Conservation (phyloP, 2,329 filamentous ascomycete genomes). For the Colletotrichum magnum region DNA sequence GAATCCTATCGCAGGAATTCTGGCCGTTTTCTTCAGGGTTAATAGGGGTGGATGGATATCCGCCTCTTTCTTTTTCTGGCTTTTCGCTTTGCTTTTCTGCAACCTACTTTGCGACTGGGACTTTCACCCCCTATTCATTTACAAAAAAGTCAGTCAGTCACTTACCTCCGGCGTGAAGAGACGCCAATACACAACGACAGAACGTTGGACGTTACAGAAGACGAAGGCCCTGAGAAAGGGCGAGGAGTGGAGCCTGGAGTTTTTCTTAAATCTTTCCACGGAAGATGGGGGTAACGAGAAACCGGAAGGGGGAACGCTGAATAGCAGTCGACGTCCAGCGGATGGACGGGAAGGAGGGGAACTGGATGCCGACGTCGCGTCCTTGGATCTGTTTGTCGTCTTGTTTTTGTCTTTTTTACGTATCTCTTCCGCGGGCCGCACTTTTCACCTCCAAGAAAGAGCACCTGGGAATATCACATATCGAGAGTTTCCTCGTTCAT, state of each 20-base stretch:
- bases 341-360: slow-evolving; percentile 8
- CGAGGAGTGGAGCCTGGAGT: slow-evolving; percentile 36
- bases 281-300: slow-evolving; percentile 10
- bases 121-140: not conserved
- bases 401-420: slow-evolving; percentile 8
- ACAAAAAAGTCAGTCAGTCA: slow-evolving; percentile 1
- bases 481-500: not conserved
- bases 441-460: too few species aligned
- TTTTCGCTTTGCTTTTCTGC: not conserved
- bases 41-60: not conserved
- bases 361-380: not conserved
- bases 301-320: not conserved
- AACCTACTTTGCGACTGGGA: not conserved
- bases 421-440: not conserved
- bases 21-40: not conserved
- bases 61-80: slow-evolving; percentile 7
- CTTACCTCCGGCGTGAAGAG: not conserved
- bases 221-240: slow-evolving; percentile 5
- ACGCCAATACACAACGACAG: slow-evolving; percentile 1
- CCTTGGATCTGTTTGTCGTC: slow-evolving; percentile 2
- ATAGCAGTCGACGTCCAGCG: slow-evolving; percentile 9
- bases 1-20: slow-evolving; percentile 7
- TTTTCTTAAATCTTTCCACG: slow-evolving; percentile 18
- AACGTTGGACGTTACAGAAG: slow-evolving; percentile 3
- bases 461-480: slow-evolving; percentile 12